Percentiles rank a stretch among this genome's conserved stretches.
phyloP scores from a whole-genome alignment of 192 early-diverging fungal species.

The Backusella luteola region DNA sequence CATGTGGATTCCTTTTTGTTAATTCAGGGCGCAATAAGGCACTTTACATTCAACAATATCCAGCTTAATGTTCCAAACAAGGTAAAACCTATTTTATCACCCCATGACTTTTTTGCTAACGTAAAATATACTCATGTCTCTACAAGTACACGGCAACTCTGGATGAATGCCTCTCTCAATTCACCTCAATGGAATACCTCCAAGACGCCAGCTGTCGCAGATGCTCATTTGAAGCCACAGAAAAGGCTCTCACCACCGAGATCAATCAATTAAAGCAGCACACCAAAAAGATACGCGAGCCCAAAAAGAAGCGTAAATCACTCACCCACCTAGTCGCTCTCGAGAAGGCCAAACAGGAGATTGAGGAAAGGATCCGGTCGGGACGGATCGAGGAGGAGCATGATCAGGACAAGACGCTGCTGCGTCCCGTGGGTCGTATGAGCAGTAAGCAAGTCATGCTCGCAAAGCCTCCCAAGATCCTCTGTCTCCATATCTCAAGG shows the following conservation, averaged over 20 bases:
- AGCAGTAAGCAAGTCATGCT: slow-evolving; percentile 79
- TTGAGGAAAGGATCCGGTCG: slow-evolving; percentile 17
- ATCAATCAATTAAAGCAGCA: slow-evolving; percentile 28
- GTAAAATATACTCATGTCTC: too few relatives aligned
- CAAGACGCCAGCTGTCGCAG: slow-evolving; percentile 65
- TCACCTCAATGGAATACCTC: slow-evolving; percentile 60
- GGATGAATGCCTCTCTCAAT: slow-evolving; percentile 52
- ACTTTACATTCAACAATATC: slow-evolving; percentile 81
- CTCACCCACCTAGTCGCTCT: slow-evolving; percentile 17
- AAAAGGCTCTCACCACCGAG: slow-evolving; percentile 33
- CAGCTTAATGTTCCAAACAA: slow-evolving; percentile 64
- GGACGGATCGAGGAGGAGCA: slow-evolving; percentile 27
- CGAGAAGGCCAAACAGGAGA: slow-evolving; percentile 9
- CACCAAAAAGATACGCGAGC: slow-evolving; percentile 15
- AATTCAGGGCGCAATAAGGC: slow-evolving; percentile 61
- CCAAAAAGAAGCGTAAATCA: slow-evolving; percentile 13
- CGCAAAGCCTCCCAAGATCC: slow-evolving; percentile 71
- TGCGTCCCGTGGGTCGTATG: slow-evolving; percentile 39
- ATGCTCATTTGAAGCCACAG: slow-evolving; percentile 57
- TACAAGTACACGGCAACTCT: slow-evolving; percentile 41
- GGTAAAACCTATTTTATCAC: neutral
- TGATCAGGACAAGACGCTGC: slow-evolving; percentile 21
- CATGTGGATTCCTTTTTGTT: neutral
- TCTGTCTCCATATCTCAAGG: slow-evolving; percentile 85
- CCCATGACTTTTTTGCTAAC: neutral